phyloP scores from a whole-genome alignment of 768 basidiomycete genomes.

The Lactifluus pinguis region DNA sequence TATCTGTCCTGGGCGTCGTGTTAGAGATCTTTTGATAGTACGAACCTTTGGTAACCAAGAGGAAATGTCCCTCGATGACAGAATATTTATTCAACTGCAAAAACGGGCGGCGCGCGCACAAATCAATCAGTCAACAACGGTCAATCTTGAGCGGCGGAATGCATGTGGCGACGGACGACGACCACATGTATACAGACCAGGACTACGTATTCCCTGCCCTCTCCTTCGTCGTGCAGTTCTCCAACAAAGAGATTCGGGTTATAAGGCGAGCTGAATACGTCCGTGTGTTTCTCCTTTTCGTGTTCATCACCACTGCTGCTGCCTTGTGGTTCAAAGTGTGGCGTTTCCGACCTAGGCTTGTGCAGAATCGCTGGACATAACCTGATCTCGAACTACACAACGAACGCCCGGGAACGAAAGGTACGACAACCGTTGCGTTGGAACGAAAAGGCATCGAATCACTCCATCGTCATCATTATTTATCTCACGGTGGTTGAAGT shows the following conservation, averaged over 20 bases:
- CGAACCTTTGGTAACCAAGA: constrained; percentile 78
- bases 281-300: constrained; percentile 29
- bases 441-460: background rate
- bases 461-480: too few relatives aligned
- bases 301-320: constrained; percentile 7
- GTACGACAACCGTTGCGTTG: background rate
- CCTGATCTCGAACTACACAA: constrained; percentile 69
- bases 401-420: background rate
- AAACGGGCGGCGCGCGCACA: background rate
- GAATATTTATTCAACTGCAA: constrained; percentile 79
- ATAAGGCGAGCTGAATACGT: constrained; percentile 88
- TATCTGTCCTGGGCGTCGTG: too few relatives aligned
- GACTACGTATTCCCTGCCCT: constrained; percentile 51
- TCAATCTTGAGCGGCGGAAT: too few relatives aligned
- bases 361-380: constrained; percentile 79
- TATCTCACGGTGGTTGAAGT: background rate
- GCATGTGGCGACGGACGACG: too few relatives aligned
- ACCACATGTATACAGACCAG: constrained; percentile 40
- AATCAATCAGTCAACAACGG: background rate
- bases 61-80: constrained; percentile 75
- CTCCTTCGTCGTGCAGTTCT: constrained; percentile 56
- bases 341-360: constrained; percentile 51
- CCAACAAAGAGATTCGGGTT: constrained; percentile 66
- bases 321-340: constrained; percentile 29
- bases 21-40: too few relatives aligned